Base-by-base conservation (phyloP, 345 rosid species). In the Anacardium occidentale region DNA sequence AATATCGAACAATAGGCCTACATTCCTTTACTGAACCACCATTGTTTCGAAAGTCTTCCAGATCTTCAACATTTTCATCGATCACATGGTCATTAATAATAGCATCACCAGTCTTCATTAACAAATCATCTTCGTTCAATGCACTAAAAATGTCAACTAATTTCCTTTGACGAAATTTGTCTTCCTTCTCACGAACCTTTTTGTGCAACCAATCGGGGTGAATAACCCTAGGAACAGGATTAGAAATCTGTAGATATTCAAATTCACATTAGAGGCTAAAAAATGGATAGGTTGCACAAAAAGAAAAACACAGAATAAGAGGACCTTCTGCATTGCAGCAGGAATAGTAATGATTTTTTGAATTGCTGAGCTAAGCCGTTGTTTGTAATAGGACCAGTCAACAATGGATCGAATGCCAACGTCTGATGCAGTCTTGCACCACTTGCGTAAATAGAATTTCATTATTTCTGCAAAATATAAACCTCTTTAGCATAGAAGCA, bases 261-360 rank as follows among this genome's bases (percentile, higher is more conserved):
- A 79, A 20, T 78, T 57, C 72, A 37, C 12, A 66, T 74, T 45
- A 69, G 58, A 68, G 58, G 64, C 53, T 71, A 56, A 37, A n/a
- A 61, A 44, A 74, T 54, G 26, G 58, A 77, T 63, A 54, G 68
- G 60, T 73, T 24, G 67, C 26, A 60, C 20, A 22, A 66, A 29
- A 66, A 71, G 18, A 66, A 70, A 59, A 72, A 40, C 29, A 54
- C 66, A 71, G 24, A 71, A 68, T 57, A 15, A 60, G 67, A 59
- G 66, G 79, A 94, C 98, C 98, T 94, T 94, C 83, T 94, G 98
- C 98, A 92, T 94, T 74, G 98, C 98, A 56, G 98, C 98, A 85
- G 98, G 98, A 77, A 94, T 94, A 47, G 98, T 94, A 69, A 94
- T 82, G 69, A 86, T 91, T 76, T 94, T 94, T 80, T 94, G 98